Percentiles rank a stretch among this genome's conserved stretches.
phyloP scores from a whole-genome alignment of 2,329 filamentous ascomycete species.

The Pezicula neosporulosa region DNA sequence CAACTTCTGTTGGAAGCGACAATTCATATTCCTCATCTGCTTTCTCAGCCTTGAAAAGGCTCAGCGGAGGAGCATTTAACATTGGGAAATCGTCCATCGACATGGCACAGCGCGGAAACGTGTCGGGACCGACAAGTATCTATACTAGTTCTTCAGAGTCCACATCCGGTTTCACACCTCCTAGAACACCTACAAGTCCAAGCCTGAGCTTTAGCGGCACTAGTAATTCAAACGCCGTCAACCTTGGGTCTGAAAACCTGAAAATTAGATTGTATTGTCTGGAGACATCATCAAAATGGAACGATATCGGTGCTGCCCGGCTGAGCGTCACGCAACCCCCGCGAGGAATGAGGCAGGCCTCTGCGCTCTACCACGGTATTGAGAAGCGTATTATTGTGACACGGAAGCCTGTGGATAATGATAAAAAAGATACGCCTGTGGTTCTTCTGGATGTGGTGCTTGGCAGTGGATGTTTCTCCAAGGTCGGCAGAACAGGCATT shows the following conservation, averaged over 20 bases:
- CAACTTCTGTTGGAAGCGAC: constrained; percentile 66
- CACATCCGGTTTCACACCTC: constrained; percentile 29
- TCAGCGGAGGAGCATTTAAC: constrained; percentile 76
- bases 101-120: constrained; percentile 19
- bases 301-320: constrained; percentile 81
- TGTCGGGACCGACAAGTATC: constrained; percentile 42
- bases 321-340: constrained; percentile 80
- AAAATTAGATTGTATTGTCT: constrained; percentile 85
- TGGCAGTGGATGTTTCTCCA: constrained; percentile 15
- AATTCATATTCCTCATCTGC: constrained; percentile 71
- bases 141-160: constrained; percentile 53
- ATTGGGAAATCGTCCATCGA: constrained; percentile 76
- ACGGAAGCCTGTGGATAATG: constrained; percentile 53
- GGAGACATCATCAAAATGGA: constrained; percentile 76
- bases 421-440: constrained; percentile 7
- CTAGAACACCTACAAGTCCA: constrained; percentile 21
- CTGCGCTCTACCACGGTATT: constrained; percentile 58
- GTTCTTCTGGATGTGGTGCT: constrained; percentile 11
- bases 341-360: constrained; percentile 54
- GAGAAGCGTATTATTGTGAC: constrained; percentile 85
- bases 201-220: constrained; percentile 19
- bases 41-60: constrained; percentile 72
- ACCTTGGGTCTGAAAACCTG: constrained; percentile 71
- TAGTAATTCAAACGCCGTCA: constrained; percentile 42
- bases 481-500: constrained; percentile 20